phyloP scores from a whole-genome alignment of 805 yeast species.

The Metschnikowia drakensbergensis region DNA sequence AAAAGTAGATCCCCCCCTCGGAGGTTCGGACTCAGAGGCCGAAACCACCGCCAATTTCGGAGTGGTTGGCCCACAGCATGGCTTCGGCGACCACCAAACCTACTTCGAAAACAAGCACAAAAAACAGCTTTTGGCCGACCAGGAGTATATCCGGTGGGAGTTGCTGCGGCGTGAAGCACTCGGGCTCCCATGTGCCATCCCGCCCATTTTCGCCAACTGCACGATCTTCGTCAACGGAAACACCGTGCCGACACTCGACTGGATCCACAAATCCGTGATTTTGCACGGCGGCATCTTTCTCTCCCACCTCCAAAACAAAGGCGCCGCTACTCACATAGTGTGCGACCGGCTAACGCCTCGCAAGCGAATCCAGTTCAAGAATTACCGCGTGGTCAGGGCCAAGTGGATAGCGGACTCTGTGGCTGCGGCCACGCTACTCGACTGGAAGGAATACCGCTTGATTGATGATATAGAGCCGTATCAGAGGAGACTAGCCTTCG shows the following conservation, averaged over 20 bases:
- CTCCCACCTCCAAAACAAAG: slow-evolving; percentile 65
- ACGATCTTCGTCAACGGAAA: slow-evolving; percentile 82
- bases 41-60: slow-evolving; percentile 7
- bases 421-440: slow-evolving; percentile 41
- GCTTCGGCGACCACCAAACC: slow-evolving; percentile 63
- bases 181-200: slow-evolving; percentile 12
- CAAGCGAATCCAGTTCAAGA: slow-evolving; percentile 60
- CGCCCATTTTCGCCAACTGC: slow-evolving; percentile 56
- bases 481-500: slow-evolving; percentile 40
- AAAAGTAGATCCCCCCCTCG: no score
- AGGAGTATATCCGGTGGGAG: slow-evolving; percentile 48
- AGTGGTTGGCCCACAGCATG: slow-evolving; percentile 36
- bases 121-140: slow-evolving; percentile 61
- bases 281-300: slow-evolving; percentile 77
- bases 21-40: no score
- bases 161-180: slow-evolving; percentile 26
- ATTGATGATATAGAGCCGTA: slow-evolving; percentile 52
- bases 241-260: slow-evolving; percentile 74
- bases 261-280: slow-evolving; percentile 66
- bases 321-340: slow-evolving; percentile 77
- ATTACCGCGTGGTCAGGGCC: slow-evolving; percentile 75
- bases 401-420: slow-evolving; percentile 76
- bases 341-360: slow-evolving; percentile 77
- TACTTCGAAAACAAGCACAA: slow-evolving; percentile 59
- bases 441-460: slow-evolving; percentile 67